These are phyloP conservation scores for Pterocarpus santalinus DNA, from an alignment of 306 rosid species.

Conservation along the genomic window DNA sequence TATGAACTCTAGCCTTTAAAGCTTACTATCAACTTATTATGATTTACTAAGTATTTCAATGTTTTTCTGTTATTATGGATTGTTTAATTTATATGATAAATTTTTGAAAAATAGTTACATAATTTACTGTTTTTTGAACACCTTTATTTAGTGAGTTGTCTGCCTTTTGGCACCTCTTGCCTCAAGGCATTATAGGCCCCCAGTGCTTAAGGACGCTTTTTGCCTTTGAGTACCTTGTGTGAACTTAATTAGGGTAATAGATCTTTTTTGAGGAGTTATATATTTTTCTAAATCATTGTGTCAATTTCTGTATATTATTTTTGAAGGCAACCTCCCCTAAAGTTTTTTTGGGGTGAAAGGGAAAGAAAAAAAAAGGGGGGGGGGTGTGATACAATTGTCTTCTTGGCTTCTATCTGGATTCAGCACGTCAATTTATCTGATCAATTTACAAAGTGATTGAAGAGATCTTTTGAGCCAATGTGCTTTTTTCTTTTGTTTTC, in stretches of 20 bases:
- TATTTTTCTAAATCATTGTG: constrained; percentile 15
- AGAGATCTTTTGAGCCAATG: background rate
- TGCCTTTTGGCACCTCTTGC: too few relatives aligned
- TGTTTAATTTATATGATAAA: too few relatives aligned
- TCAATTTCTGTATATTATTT: constrained; percentile 22
- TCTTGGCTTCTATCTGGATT: constrained; percentile 21
- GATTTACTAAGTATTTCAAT: background rate
- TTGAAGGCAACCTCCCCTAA: constrained; percentile 20
- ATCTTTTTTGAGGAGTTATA: constrained; percentile 3
- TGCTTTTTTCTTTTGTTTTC: constrained; percentile 30
- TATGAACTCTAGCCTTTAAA: background rate
- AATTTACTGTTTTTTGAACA: too few relatives aligned
- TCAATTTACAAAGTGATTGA: background rate
- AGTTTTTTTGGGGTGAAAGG: background rate
- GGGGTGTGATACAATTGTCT: background rate
- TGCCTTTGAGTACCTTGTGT: too few relatives aligned
- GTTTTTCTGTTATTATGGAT: too few relatives aligned
- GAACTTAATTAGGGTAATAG: too few relatives aligned
- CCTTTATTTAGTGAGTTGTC: too few relatives aligned
- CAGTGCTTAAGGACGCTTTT: too few relatives aligned
- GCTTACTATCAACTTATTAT: background rate
- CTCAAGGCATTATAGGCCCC: too few relatives aligned
- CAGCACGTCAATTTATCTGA: background rate
- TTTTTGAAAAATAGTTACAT: too few relatives aligned
- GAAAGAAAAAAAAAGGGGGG: too few relatives aligned